These are phyloP conservation scores for Rosa hybrid DNA, from an alignment of 331 rosid species.

Conservation along the genomic window DNA sequence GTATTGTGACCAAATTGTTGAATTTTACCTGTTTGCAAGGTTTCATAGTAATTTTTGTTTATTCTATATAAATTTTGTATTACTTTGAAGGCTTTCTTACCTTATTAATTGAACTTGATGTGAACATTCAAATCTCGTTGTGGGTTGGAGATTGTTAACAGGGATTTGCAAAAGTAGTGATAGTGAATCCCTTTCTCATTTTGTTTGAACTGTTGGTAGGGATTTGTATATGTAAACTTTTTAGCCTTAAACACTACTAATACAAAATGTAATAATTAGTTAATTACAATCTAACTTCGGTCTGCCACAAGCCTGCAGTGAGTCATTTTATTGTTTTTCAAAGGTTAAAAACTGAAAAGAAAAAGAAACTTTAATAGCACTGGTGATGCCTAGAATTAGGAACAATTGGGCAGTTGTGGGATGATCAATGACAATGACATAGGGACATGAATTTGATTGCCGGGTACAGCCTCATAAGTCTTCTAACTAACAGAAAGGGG, in stretches of 20 bases:
- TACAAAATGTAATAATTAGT: background rate
- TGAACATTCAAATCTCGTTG: background rate
- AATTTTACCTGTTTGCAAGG: slow-evolving; percentile 9
- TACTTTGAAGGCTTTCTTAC: background rate
- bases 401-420: background rate
- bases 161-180: background rate
- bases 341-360: background rate
- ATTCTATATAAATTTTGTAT: background rate
- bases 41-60: background rate
- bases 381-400: background rate
- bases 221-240: background rate
- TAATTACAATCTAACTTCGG: background rate
- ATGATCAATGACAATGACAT: background rate
- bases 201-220: background rate
- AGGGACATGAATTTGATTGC: slow-evolving; percentile 6
- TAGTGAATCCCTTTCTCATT: background rate
- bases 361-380: background rate
- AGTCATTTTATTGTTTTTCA: background rate
- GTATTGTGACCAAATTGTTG: background rate
- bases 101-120: background rate
- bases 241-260: background rate
- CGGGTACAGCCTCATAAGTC: background rate
- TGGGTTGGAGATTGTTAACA: background rate
- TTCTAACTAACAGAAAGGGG: background rate
- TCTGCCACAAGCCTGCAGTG: slow-evolving; percentile 7